Base-by-base conservation (phyloP, 2,329 filamentous ascomycete genomes). In the Colletotrichum truncatum region DNA sequence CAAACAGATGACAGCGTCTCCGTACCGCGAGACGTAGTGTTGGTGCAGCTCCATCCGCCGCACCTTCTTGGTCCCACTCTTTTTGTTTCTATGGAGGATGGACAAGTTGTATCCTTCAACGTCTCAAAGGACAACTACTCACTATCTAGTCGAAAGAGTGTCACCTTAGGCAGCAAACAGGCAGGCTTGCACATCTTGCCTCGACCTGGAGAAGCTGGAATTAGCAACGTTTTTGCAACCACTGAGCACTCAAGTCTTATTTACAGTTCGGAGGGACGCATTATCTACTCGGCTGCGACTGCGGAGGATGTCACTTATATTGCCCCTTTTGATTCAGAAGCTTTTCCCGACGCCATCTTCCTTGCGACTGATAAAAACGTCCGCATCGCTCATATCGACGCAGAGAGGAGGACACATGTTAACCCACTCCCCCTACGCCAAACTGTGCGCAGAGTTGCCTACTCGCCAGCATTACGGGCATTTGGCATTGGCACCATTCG, bases 161-260 rank as follows among this genome's bases (percentile, higher is more conserved):
- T 97, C 23, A 89, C 95, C 1, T 82, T 99, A 11, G 95, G 96
- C 23, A 95, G 92, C 12, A 91, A 94, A 66, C 92, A 97, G 70
- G 92, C 95, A 2, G 89, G 88, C 12, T 90, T 99, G 71, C 91
- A 95, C 64, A 84, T 92, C 21, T 80, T 99, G 2, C 93, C 94
- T 0, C 87, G 65, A 11, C 59, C 64, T 10, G 64, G 90, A 53
- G 82, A 83, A 1, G 82, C 90, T 49, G 87, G 86, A 0, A 80
- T 93, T 1, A 92, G 86, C 74, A 97, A 92, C 71, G 90, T 99
- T 1, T 97, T 99, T 75, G 93, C 94, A 1, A 97, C 93, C 0
- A 97, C 94, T 62, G 96, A 99, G 72, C 93, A 98, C 73, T 93
- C 96, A 0, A 98, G 93, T 68, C 80, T 99, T 58, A 97, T 99